Conservation (phyloP, 495 filamentous ascomycete genomes). For the Hyaloscypha bicolor region DNA sequence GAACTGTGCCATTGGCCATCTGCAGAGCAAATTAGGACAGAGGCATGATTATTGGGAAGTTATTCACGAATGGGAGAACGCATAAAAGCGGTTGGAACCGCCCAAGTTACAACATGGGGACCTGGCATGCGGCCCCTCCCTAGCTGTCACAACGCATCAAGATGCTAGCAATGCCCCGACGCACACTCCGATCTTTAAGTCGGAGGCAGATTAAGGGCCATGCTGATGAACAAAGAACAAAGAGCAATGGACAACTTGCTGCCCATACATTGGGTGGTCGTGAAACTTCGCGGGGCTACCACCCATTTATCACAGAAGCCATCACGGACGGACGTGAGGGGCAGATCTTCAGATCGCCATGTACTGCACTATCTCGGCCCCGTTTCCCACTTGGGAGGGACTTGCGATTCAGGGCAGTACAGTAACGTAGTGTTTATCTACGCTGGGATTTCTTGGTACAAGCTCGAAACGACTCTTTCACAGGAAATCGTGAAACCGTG, state of each 20-base stretch:
- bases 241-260: not conserved
- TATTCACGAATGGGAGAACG: constrained; percentile 11
- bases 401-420: not conserved
- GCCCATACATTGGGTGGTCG: not conserved
- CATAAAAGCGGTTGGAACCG: constrained; percentile 20
- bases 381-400: not conserved
- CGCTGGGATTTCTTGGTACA: not conserved
- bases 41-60: not conserved
- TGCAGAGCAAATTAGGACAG: not conserved
- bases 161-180: not conserved
- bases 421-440: not conserved
- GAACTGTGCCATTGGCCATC: not conserved
- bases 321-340: not conserved
- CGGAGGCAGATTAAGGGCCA: constrained; percentile 8
- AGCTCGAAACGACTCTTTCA: not conserved
- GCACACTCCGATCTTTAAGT: not conserved
- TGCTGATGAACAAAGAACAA: not conserved
- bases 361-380: not conserved
- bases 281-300: constrained; percentile 12
- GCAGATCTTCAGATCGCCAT: not conserved
- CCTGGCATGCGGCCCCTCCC: constrained; percentile 5
- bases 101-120: constrained; percentile 16
- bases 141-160: constrained; percentile 8
- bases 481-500: not conserved
- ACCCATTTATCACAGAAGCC: not conserved